Evolutionary conservation across 1,284 basidiomycete genomes (phyloP).

Genomic region (Trichosporon sp.): DNA sequence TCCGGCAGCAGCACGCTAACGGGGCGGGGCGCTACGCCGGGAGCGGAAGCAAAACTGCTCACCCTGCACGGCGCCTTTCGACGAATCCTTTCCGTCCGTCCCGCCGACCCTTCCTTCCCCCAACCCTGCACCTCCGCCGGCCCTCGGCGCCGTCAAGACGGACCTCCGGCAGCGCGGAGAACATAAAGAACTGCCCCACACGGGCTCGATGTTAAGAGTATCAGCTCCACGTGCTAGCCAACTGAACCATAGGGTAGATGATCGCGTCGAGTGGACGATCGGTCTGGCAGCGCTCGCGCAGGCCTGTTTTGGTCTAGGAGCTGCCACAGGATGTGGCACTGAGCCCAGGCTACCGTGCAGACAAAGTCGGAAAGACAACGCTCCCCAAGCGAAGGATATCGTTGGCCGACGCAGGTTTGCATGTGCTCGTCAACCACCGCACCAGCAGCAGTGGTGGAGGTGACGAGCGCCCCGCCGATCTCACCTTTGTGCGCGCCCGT

Average conservation of each 20-base stretch:
- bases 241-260: conserved; percentile 1
- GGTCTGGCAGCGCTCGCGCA: neutral
- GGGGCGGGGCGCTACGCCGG: no score
- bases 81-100: neutral
- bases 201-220: neutral
- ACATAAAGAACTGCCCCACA: neutral
- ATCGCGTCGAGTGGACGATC: neutral
- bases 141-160: neutral
- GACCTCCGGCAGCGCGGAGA: neutral
- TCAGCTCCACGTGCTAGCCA: conserved; percentile 2
- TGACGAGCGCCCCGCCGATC: no score
- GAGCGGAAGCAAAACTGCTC: neutral
- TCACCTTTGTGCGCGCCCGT: no score
- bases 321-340: no score
- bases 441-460: no score
- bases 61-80: neutral
- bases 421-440: no score
- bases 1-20: no score
- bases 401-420: no score
- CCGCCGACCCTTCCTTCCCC: neutral
- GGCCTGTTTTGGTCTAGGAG: no score
- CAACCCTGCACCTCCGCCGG: neutral
- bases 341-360: no score
- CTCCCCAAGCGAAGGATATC: no score
- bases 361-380: no score